Conservation (phyloP, 371 early-diverging fungal genomes). For the Rhizopus stolonifer region DNA sequence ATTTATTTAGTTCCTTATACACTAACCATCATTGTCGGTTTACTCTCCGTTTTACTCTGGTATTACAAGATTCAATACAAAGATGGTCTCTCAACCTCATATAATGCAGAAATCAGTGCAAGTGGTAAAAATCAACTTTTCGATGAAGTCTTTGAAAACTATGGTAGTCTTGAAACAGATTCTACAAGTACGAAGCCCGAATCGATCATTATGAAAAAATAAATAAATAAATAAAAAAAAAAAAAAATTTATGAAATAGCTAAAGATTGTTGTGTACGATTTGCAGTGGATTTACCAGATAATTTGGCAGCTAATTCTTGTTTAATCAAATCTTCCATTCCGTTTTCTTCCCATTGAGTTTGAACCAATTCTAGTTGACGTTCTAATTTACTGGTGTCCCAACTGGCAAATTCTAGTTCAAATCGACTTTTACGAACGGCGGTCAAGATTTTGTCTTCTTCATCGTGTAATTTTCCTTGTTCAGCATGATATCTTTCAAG, state of each 20-base stretch:
- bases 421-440: conserved; percentile 48
- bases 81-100: conserved; percentile 16
- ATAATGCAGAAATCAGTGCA: conserved; percentile 28
- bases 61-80: conserved; percentile 18
- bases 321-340: conserved; percentile 36
- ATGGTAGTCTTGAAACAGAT: too few relatives aligned
- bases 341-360: conserved; percentile 52
- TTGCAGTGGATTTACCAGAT: conserved; percentile 2
- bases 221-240: too few relatives aligned
- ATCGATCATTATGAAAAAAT: too few relatives aligned
- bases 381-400: conserved; percentile 59
- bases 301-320: conserved; percentile 17
- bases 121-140: too few relatives aligned
- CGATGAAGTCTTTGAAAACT: too few relatives aligned
- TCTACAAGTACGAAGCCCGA: too few relatives aligned
- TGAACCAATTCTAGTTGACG: conserved; percentile 52
- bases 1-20: conserved; percentile 21
- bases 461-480: conserved; percentile 32
- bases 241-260: background rate
- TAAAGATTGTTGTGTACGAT: background rate
- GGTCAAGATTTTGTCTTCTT: conserved; percentile 44
- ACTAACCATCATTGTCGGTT: conserved; percentile 16
- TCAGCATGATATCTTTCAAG: conserved; percentile 41
- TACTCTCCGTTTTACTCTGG: conserved; percentile 20
- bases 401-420: conserved; percentile 51